phyloP scores from a whole-genome alignment of 192 early-diverging fungal species.

The Coemansia sp. region DNA sequence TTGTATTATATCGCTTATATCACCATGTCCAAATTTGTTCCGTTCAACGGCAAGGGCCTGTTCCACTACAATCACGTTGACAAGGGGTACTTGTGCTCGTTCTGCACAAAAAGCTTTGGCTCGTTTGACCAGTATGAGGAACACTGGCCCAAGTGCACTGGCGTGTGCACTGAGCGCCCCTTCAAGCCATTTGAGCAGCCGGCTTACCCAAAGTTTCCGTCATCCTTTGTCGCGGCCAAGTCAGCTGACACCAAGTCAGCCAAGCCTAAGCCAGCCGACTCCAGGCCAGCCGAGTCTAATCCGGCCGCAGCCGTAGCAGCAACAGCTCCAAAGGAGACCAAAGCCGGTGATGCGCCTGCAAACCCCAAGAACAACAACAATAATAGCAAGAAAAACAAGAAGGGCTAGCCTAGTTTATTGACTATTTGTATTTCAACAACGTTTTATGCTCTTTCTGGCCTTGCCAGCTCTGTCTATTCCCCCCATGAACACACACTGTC shows the following conservation, averaged over 20 bases:
- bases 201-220: slow-evolving; percentile 26
- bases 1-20: slow-evolving; percentile 4
- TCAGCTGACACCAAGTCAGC: neutral
- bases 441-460: neutral
- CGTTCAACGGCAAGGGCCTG: slow-evolving; percentile 48
- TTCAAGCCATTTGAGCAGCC: slow-evolving; percentile 33
- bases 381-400: neutral
- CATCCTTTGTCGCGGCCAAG: slow-evolving; percentile 20
- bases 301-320: neutral
- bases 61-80: slow-evolving; percentile 33
- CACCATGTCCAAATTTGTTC: slow-evolving; percentile 44
- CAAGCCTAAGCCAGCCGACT: neutral
- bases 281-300: neutral
- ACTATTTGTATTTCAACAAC: neutral
- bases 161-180: slow-evolving; percentile 44
- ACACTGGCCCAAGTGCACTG: slow-evolving; percentile 55
- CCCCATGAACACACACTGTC: too few species aligned
- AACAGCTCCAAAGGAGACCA: neutral
- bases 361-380: neutral
- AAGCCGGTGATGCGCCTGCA: neutral
- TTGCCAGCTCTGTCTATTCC: neutral
- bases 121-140: slow-evolving; percentile 36
- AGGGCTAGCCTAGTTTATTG: neutral
- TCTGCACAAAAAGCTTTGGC: slow-evolving; percentile 38
- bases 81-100: slow-evolving; percentile 25